Conservation (phyloP, 495 filamentous ascomycete species). For the Penicillium antarcticum region DNA sequence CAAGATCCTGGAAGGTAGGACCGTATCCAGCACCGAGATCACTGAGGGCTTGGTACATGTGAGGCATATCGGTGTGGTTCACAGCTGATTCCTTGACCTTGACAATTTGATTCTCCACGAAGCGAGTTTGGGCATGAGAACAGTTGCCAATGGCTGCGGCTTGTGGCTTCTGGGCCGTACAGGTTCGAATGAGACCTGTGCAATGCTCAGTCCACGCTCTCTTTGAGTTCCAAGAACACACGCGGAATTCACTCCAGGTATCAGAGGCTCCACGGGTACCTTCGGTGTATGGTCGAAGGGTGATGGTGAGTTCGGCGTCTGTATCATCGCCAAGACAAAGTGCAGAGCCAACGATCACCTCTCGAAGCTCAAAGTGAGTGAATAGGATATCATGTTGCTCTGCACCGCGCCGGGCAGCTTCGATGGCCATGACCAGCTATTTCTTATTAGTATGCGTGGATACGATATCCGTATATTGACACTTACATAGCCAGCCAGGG, state of each 20-base stretch:
- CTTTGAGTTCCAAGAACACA: conserved; percentile 30
- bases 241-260: conserved; percentile 36
- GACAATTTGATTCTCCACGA: conserved; percentile 9
- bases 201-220: conserved; percentile 37
- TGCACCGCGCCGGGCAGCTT: conserved; percentile 36
- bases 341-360: conserved; percentile 38
- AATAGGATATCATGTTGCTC: conserved; percentile 11
- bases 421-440: conserved; percentile 45
- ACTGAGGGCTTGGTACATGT: conserved; percentile 23
- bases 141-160: conserved; percentile 10
- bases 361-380: conserved; percentile 30
- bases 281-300: conserved; percentile 36
- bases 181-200: conserved; percentile 21
- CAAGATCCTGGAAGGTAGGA: conserved; percentile 18
- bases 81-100: conserved; percentile 9
- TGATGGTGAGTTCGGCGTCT: conserved; percentile 39
- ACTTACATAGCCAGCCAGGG: conserved; percentile 43
- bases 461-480: background rate
- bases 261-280: conserved; percentile 34
- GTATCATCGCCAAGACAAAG: conserved; percentile 39
- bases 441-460: background rate
- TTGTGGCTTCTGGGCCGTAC: conserved; percentile 15
- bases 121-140: conserved; percentile 8
- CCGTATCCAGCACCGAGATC: conserved; percentile 25
- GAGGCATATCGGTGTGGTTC: conserved; percentile 15